phyloP scores from a whole-genome alignment of 2,329 filamentous ascomycete genomes.

The Claviceps monticola region DNA sequence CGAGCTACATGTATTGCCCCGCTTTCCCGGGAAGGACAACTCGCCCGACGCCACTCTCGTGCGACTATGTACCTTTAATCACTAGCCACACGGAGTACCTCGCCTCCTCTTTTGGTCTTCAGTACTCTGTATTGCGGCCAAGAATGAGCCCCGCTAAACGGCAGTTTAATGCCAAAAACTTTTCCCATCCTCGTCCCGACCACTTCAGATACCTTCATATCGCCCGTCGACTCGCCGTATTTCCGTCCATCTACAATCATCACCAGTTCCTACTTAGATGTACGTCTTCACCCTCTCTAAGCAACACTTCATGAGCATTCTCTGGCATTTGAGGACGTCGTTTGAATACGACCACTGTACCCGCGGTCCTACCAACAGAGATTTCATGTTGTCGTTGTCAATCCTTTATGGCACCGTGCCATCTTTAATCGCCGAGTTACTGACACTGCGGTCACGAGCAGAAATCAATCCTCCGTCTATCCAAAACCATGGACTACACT shows the following conservation, averaged over 20 bases:
- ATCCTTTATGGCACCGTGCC: not conserved
- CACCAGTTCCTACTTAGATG: not conserved
- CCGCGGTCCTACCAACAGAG: not conserved
- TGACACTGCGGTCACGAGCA: not conserved
- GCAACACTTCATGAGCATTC: not conserved
- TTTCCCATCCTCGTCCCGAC: constrained; percentile 11
- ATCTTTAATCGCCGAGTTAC: not conserved
- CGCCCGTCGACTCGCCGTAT: constrained; percentile 1
- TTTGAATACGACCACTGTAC: not conserved
- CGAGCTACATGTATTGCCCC: not conserved
- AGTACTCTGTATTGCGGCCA: not conserved
- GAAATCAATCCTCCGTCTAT: not conserved
- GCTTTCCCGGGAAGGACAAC: constrained; percentile 1
- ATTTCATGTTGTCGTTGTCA: not conserved
- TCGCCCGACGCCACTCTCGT: constrained; percentile 3
- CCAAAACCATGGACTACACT: constrained; percentile 24
- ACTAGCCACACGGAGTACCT: not conserved
- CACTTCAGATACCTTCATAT: constrained; percentile 3
- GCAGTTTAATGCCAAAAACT: constrained; percentile 13
- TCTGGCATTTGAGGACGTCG: not conserved
- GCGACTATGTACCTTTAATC: no score
- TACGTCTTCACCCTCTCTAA: not conserved
- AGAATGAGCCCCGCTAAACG: constrained; percentile 8
- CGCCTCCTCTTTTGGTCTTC: constrained; percentile 1
- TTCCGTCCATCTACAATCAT: not conserved